Evolutionary conservation across 306 rosid species (phyloP), one percentile per base, ranked within the genome.

Genomic region (Fragaria iinumae): DNA sequence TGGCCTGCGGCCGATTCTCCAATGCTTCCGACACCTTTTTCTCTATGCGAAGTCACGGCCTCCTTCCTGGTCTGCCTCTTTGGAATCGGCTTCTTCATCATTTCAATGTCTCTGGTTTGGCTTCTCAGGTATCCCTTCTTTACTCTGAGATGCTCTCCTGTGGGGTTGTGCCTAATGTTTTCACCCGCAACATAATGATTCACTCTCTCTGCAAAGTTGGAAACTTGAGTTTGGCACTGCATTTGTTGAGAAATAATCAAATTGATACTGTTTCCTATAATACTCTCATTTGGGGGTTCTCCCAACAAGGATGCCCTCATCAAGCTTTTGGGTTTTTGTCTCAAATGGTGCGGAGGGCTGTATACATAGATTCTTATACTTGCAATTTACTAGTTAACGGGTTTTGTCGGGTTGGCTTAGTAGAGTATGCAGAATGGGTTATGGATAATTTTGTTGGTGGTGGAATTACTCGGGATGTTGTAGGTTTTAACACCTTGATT

Each of bases 141-240:
- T 87, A 80, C 80, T 77, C 81, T 36, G 89, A 90, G 29, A 83
- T 90, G 93, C 72, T 87, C 67, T 62, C 79, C 67, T 86, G 88
- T 81, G 89, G 93, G 82, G 82, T 88, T 75, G 79, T 82, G 74
- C 96, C 93, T 64, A 86, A 81, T 86, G 82, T 90, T 80, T 86
- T 86, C 73, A 92, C 87, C 80, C 74, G 80, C 34, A 92, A 90
- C 72, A 65, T 90, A 66, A 83, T 92, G 83, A 88, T 92, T 83
- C 97, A 90, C 80, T 92, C 96, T 8, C 79, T 86, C 27, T 92
- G 96, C 79, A 92, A 90, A 87, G 69, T 43, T 23, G 93, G 93
- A 69, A 80, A 90, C 14, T 82, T 88, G 91, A 83, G 75, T 66
- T 69, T 74, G 86, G 87, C 93, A 55, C 80, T 92, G 75, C 86